These are phyloP conservation scores for Cydonia oblonga DNA, from an alignment of 331 rosid genomes.

Conservation along the genomic window DNA sequence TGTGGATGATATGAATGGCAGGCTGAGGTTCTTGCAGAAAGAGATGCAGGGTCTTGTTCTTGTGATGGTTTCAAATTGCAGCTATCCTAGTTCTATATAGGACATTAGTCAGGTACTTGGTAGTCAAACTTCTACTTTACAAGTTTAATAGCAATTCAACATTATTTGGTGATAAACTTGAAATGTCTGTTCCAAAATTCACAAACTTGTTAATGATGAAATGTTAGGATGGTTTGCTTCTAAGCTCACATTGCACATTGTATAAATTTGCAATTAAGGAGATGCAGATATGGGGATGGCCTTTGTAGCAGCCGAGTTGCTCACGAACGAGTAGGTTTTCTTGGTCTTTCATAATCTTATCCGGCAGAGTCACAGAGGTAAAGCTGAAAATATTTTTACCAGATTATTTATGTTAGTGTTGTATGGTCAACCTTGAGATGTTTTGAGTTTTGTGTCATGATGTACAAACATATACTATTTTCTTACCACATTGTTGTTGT, in stretches of 20 bases:
- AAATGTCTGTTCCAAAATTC: neutral
- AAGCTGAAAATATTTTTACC: neutral
- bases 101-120: conserved; percentile 52
- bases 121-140: neutral
- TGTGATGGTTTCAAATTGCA: conserved; percentile 55
- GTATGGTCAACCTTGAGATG: too few relatives aligned
- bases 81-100: conserved; percentile 36
- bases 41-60: conserved; percentile 32
- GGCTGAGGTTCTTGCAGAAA: conserved; percentile 51
- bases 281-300: conserved; percentile 89
- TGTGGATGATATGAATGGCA: conserved; percentile 47
- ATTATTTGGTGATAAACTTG: neutral
- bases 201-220: conserved; percentile 5
- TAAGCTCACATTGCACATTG: conserved; percentile 56
- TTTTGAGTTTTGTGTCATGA: neutral
- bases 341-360: conserved; percentile 46
- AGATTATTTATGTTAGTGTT: too few relatives aligned
- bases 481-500: neutral
- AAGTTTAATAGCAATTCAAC: neutral
- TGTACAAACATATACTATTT: neutral
- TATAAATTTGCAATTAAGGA: conserved; percentile 62
- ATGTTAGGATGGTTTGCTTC: conserved; percentile 56
- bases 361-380: conserved; percentile 85
- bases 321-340: conserved; percentile 48
- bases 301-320: conserved; percentile 84